Percentiles rank a stretch among this genome's conserved stretches.
Evolutionary conservation across 106 monocot genomes (phyloP).

Genomic region (Platanthera zijinensis): DNA sequence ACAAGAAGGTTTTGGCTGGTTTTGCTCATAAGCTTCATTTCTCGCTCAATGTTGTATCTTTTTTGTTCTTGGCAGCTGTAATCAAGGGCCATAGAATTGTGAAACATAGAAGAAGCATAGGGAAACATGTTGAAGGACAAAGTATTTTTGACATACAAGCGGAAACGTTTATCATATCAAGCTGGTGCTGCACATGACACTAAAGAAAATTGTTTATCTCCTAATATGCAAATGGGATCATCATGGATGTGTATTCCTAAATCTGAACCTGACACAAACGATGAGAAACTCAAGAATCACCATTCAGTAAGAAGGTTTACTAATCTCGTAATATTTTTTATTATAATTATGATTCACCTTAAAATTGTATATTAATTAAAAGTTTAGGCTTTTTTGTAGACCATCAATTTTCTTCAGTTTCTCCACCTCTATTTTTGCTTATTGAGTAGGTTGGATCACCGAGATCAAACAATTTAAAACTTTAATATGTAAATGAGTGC

Average conservation of each 20-base stretch:
- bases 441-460: neutral
- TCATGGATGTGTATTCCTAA: neutral
- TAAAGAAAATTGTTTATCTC: neutral
- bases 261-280: neutral
- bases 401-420: neutral
- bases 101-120: neutral
- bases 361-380: neutral
- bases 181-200: neutral
- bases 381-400: neutral
- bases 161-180: conserved; percentile 3
- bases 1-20: neutral
- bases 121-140: conserved; percentile 1
- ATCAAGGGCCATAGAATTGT: neutral
- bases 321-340: neutral
- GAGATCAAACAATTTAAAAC: neutral
- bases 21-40: neutral
- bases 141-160: conserved; percentile 14
- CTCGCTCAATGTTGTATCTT: neutral
- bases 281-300: conserved; percentile 5
- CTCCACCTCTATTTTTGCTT: neutral
- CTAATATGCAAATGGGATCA: neutral
- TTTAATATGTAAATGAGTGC: too few species aligned
- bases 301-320: conserved; percentile 2
- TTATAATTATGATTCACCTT: neutral
- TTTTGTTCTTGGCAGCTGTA: conserved; percentile 1